Evolutionary conservation across 345 rosid species (phyloP).

Genomic region (Melaleuca quinquenervia): DNA sequence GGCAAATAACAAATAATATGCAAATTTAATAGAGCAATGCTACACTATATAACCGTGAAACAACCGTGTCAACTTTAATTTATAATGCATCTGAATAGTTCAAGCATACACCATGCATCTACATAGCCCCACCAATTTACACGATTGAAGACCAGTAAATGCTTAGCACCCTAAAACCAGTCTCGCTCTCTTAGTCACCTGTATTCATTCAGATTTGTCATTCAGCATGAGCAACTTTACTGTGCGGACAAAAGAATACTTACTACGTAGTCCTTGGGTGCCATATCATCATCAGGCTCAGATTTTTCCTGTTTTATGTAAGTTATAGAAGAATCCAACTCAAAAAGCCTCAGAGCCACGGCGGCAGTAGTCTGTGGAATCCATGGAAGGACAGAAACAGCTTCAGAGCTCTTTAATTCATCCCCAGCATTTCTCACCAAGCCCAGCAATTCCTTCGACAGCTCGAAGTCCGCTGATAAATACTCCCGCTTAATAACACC

Average conservation of each 20-base stretch:
- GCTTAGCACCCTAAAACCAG: neutral
- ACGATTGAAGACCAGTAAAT: neutral
- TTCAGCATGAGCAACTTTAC: neutral
- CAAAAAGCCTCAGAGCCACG: constrained; percentile 76
- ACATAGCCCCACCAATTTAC: neutral
- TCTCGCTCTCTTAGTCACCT: neutral
- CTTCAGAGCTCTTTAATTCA: constrained; percentile 17
- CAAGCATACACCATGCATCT: neutral
- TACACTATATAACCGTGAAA: neutral
- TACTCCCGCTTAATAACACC: constrained; percentile 56
- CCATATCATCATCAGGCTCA: constrained; percentile 34
- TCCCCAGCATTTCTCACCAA: constrained; percentile 2
- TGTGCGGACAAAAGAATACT: constrained; percentile 12
- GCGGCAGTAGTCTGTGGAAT: constrained; percentile 84
- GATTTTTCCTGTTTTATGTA: constrained; percentile 50
- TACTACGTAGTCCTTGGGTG: constrained; percentile 35
- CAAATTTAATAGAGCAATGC: neutral
- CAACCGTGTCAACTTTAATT: neutral
- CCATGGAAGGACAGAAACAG: constrained; percentile 82
- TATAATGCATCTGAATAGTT: neutral
- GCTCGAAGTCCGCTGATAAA: constrained; percentile 48
- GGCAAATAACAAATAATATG: neutral
- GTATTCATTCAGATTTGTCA: neutral
- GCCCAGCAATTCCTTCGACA: constrained; percentile 63
- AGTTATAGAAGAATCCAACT: constrained; percentile 55